These are phyloP conservation scores for Lanmaoa rubissima DNA, from an alignment of 768 basidiomycete genomes.

Conservation along the genomic window DNA sequence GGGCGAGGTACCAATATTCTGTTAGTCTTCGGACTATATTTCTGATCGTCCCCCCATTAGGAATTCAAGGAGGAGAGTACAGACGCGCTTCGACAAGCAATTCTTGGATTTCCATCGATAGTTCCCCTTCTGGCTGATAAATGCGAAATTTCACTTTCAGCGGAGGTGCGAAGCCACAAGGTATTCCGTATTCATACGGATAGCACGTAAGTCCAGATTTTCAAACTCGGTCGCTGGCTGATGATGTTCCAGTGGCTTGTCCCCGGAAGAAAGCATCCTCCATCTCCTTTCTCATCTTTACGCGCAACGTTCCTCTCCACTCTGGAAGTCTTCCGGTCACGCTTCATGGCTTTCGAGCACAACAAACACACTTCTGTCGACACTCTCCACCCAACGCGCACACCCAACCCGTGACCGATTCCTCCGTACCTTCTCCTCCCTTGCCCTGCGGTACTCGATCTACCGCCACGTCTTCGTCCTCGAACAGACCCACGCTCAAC, in stretches of 20 bases:
- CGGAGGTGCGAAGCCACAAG: constrained; percentile 53
- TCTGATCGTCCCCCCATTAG: constrained; percentile 30
- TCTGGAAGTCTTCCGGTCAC: constrained; percentile 78
- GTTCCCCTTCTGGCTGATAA: constrained; percentile 85
- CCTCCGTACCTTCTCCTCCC: constrained; percentile 39
- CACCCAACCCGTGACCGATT: constrained; percentile 29
- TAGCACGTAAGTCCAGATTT: constrained; percentile 44
- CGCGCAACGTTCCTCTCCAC: constrained; percentile 64
- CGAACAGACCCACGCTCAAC: constrained; percentile 50
- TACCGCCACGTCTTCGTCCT: constrained; percentile 80
- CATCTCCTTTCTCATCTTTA: constrained; percentile 90
- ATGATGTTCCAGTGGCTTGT: constrained; percentile 31
- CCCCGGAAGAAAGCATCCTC: constrained; percentile 46
- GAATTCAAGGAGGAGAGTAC: constrained; percentile 55
- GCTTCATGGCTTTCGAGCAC: constrained; percentile 70
- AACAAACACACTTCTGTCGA: constrained; percentile 39
- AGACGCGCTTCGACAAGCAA: constrained; percentile 67
- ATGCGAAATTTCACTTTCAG: constrained; percentile 64
- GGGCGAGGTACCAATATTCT: constrained; percentile 30
- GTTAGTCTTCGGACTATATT: not conserved
- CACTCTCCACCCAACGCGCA: constrained; percentile 31
- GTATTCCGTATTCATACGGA: constrained; percentile 73
- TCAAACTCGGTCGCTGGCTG: constrained; percentile 2
- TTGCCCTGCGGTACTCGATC: constrained; percentile 47
- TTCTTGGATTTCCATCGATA: constrained; percentile 76